Conservation (phyloP, 2,329 filamentous ascomycete genomes). For the Colletotrichum lini region DNA sequence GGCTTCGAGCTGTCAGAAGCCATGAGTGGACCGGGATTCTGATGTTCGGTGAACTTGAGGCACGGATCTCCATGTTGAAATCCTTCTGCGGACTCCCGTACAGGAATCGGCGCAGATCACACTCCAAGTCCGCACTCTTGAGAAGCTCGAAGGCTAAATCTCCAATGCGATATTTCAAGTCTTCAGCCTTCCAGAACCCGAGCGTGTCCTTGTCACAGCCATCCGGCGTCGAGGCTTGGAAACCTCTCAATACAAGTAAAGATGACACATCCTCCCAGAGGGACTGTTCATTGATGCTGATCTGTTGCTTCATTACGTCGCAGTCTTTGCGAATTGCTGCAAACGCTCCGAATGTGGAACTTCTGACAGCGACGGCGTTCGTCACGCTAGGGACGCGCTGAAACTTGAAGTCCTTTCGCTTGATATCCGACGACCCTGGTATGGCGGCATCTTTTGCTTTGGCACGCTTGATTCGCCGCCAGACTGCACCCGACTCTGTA, state of each 20-base stretch:
- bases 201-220: slow-evolving; percentile 55
- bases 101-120: slow-evolving; percentile 69
- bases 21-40: slow-evolving; percentile 87
- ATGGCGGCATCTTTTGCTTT: slow-evolving; percentile 80
- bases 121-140: slow-evolving; percentile 75
- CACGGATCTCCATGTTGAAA: slow-evolving; percentile 62
- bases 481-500: slow-evolving; percentile 92
- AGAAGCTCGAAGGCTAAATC: slow-evolving; percentile 68
- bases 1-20: slow-evolving; percentile 81
- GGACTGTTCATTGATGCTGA: slow-evolving; percentile 75
- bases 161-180: slow-evolving; percentile 68
- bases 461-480: slow-evolving; percentile 86
- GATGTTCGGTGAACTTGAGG: slow-evolving; percentile 76
- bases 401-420: slow-evolving; percentile 94
- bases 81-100: slow-evolving; percentile 56
- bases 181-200: slow-evolving; percentile 57
- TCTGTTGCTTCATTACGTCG: slow-evolving; percentile 81
- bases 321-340: slow-evolving; percentile 89
- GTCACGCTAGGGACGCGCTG: slow-evolving; percentile 90
- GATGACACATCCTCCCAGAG: slow-evolving; percentile 82
- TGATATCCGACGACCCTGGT: slow-evolving; percentile 66
- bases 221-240: slow-evolving; percentile 62
- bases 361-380: slow-evolving; percentile 85
- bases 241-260: slow-evolving; percentile 76
- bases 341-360: slow-evolving; percentile 91